These are phyloP conservation scores for Lactarius psammicola DNA, from an alignment of 768 basidiomycete species.

Conservation along the genomic window DNA sequence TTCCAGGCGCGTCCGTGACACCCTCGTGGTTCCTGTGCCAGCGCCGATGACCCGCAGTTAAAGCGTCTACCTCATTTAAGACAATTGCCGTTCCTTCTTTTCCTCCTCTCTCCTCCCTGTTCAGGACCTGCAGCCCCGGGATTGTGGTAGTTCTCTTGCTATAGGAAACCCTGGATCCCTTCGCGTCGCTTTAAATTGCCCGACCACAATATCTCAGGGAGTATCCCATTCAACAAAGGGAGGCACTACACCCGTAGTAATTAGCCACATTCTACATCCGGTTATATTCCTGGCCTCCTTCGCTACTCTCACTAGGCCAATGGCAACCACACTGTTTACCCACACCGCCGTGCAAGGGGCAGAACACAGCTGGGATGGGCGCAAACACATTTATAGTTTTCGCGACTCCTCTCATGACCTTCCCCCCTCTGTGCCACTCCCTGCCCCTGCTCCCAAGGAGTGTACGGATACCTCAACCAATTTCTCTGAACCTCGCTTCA, in stretches of 20 bases:
- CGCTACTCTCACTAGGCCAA: constrained; percentile 3
- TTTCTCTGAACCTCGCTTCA: constrained; percentile 15
- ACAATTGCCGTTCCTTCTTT: constrained; percentile 14
- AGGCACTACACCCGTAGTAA: constrained; percentile 4
- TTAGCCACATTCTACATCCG: constrained; percentile 9
- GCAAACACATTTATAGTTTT: constrained; percentile 16
- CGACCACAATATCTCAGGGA: constrained; percentile 9
- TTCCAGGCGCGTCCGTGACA: constrained; percentile 26
- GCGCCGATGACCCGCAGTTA: constrained; percentile 15
- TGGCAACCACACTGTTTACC: constrained; percentile 17
- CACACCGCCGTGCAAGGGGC: constrained; percentile 3
- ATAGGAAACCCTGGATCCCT: constrained; percentile 2
- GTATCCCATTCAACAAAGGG: constrained; percentile 8
- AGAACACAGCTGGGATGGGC: constrained; percentile 10
- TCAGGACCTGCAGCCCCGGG: constrained; percentile 13
- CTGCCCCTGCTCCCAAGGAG: constrained; percentile 11
- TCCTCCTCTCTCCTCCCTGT: constrained; percentile 9
- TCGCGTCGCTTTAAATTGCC: constrained; percentile 9
- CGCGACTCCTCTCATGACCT: constrained; percentile 1
- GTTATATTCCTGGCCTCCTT: constrained; percentile 5
- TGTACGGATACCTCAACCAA: constrained; percentile 9
- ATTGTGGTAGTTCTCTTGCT: constrained; percentile 2
- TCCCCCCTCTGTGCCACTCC: constrained; percentile 6
- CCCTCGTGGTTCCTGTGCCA: constrained; percentile 22
- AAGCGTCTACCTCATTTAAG: constrained; percentile 24